These are phyloP conservation scores for Dalbergia oliveri DNA, from an alignment of 306 rosid genomes.

Conservation along the genomic window DNA sequence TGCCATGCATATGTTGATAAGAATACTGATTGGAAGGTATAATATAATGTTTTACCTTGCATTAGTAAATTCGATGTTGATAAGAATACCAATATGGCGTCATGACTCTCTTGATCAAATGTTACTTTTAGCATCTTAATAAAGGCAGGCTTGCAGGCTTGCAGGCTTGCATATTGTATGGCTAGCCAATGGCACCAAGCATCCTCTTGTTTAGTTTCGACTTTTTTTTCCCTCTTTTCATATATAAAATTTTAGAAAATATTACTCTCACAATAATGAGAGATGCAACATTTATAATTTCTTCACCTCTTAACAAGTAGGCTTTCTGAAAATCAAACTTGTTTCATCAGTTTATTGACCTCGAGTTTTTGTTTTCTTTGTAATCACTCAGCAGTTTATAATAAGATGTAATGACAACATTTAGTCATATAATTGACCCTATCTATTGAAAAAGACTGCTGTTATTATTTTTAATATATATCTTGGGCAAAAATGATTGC, in stretches of 20 bases:
- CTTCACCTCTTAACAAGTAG: no score
- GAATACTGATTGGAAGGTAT: constrained; percentile 41
- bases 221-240: background rate
- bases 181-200: background rate
- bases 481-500: background rate
- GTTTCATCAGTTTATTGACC: no score
- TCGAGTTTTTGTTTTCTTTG: no score
- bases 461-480: background rate
- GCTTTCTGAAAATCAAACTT: no score
- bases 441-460: background rate
- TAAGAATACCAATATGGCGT: constrained; percentile 60
- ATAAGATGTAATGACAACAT: background rate
- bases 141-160: background rate
- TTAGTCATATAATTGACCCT: background rate
- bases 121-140: constrained; percentile 27
- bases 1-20: constrained; percentile 28
- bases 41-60: constrained; percentile 39
- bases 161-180: background rate
- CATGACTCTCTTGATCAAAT: constrained; percentile 45
- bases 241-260: no score
- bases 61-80: constrained; percentile 45
- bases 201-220: background rate
- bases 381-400: background rate
- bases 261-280: no score
- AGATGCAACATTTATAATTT: no score